A percentile compares a stretch with the other conserved stretches of the same genome.
These are phyloP conservation scores for Phytophthora sojae DNA, from an alignment of 352 stramenopile genomes.

Conservation along the genomic window DNA sequence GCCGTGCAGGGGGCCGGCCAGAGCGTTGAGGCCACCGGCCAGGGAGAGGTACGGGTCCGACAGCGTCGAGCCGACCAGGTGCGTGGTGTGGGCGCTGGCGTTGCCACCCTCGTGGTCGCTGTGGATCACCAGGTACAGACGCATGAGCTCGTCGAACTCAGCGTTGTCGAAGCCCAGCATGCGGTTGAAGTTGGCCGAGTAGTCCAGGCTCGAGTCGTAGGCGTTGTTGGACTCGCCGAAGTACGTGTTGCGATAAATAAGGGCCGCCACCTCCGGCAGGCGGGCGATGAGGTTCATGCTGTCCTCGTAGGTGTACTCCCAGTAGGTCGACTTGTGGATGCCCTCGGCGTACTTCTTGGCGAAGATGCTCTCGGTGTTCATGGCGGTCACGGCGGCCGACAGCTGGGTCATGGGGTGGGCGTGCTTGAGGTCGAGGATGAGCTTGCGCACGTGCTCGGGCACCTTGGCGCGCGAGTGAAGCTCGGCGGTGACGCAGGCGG, in stretches of 20 bases:
- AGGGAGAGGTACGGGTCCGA: constrained; percentile 98
- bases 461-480: constrained; percentile 96
- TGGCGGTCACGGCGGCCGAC: constrained; percentile 92
- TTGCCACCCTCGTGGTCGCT: constrained; percentile 99
- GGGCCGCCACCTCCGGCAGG: constrained; percentile 97
- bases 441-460: constrained; percentile 94
- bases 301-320: constrained; percentile 98
- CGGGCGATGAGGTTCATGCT: constrained; percentile 98
- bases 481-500: constrained; percentile 95
- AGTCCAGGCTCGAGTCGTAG: constrained; percentile 97
- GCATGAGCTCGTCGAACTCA: constrained; percentile 99
- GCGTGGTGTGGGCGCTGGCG: constrained; percentile 98
- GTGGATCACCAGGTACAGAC: constrained; percentile 99
- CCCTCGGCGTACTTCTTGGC: constrained; percentile 97
- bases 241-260: constrained; percentile 99
- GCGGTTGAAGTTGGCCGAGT: constrained; percentile 98
- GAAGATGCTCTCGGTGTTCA: constrained; percentile 97
- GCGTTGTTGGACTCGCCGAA: constrained; percentile 94
- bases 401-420: constrained; percentile 99
- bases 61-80: constrained; percentile 98
- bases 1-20: constrained; percentile 98
- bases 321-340: constrained; percentile 98
- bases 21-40: constrained; percentile 96
- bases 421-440: constrained; percentile 97
- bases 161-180: constrained; percentile 98